A percentile compares a stretch with the other conserved stretches of the same genome.
Conservation (phyloP, 208 protist genomes). For the Angomonas deanei region DNA sequence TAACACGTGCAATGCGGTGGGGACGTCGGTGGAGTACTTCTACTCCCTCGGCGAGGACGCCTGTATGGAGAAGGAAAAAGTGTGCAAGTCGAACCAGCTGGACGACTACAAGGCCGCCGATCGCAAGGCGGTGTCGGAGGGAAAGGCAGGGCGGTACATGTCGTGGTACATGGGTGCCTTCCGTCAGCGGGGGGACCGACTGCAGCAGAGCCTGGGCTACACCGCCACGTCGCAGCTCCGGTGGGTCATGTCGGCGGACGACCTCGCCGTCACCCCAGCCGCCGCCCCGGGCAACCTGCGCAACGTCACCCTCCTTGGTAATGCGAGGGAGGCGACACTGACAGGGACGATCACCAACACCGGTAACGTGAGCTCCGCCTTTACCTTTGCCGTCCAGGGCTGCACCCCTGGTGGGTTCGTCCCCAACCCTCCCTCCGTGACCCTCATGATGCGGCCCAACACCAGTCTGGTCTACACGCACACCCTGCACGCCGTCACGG, state of each 20-base stretch:
- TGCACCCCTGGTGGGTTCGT: neutral
- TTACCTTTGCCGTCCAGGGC: neutral
- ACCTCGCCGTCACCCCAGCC: conserved; percentile 21
- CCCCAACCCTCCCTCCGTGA: no score
- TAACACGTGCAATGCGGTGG: conserved; percentile 58
- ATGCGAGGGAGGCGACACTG: neutral
- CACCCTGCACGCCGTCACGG: neutral
- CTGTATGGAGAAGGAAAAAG: conserved; percentile 28
- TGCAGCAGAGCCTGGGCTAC: conserved; percentile 18
- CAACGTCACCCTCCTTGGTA: neutral
- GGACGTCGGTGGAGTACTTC: conserved; percentile 46
- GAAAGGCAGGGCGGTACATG: conserved; percentile 32
- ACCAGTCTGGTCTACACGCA: no score
- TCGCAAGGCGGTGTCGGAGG: conserved; percentile 15
- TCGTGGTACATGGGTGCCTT: conserved; percentile 31
- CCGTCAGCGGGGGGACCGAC: neutral
- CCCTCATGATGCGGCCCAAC: no score
- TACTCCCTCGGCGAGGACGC: conserved; percentile 11
- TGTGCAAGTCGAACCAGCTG: conserved; percentile 57
- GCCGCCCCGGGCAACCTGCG: conserved; percentile 22
- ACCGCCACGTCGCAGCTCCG: conserved; percentile 22
- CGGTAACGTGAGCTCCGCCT: neutral
- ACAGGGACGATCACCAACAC: conserved; percentile 12
- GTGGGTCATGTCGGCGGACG: conserved; percentile 41
- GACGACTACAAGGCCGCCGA: conserved; percentile 44